A percentile compares a stretch with the other conserved stretches of the same genome.
Evolutionary conservation across 768 basidiomycete genomes (phyloP).

Genomic region (Terana coerulea): DNA sequence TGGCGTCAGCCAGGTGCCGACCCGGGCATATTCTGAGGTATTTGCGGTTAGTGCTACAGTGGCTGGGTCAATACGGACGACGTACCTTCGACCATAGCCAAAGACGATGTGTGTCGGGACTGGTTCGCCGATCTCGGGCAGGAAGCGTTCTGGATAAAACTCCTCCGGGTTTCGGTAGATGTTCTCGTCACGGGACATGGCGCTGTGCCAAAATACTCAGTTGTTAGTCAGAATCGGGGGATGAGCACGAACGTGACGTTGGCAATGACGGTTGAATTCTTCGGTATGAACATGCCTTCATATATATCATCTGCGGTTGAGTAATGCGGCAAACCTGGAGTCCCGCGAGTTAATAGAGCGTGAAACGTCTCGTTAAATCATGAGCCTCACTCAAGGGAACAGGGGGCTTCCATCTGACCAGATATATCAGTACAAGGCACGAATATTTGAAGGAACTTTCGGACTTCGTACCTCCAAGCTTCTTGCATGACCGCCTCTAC

Average conservation of each 20-base stretch:
- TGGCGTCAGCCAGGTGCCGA: neutral
- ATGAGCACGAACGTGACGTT: slow-evolving; percentile 37
- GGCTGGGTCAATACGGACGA: neutral
- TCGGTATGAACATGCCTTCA: slow-evolving; percentile 37
- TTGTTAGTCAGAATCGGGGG: neutral
- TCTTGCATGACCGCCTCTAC: too few species aligned
- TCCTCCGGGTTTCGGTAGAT: slow-evolving; percentile 26
- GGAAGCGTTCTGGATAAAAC: slow-evolving; percentile 21
- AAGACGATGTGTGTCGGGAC: slow-evolving; percentile 1
- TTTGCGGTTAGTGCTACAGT: too few species aligned
- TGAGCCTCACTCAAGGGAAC: too few species aligned
- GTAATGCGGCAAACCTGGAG: too few species aligned
- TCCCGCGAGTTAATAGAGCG: too few species aligned
- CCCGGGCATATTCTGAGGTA: slow-evolving; percentile 2
- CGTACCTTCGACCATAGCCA: slow-evolving; percentile 13
- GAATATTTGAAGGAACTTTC: too few species aligned
- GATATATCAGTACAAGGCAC: too few species aligned
- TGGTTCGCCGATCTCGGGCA: neutral
- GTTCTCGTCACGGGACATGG: slow-evolving; percentile 23
- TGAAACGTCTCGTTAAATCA: too few species aligned
- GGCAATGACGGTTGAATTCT: slow-evolving; percentile 34
- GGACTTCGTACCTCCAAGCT: too few species aligned
- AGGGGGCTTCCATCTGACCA: too few species aligned
- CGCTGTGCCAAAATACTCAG: neutral
- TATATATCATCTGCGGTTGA: slow-evolving; percentile 38